Base-by-base conservation (phyloP, 805 yeast genomes). In the Kodamaea hsintzibuensis region DNA sequence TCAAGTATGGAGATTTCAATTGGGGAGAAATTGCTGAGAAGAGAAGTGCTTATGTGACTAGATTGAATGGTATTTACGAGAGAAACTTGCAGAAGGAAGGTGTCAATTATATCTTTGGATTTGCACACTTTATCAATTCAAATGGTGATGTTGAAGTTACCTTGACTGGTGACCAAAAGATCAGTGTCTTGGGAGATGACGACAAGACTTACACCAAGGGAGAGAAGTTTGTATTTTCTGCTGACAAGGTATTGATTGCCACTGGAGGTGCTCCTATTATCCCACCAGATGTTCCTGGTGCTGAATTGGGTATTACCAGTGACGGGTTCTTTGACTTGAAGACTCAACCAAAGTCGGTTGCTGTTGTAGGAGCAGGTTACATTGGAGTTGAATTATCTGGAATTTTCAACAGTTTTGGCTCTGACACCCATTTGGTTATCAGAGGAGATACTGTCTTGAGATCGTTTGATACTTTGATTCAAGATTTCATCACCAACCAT, bases 351-450 rank as follows among this genome's bases (percentile, higher is more conserved):
- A 86, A 91, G 72, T 81, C 85, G 48, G 98, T 93, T 27, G 98
- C 96, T 1, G 80, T 95, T 57, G 97, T 95, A 10, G 99, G 99
- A 62, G 97, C 97, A 39, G 99, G 99, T 44, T 95, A 95, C 75
- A 95, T 95, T 68, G 98, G 97, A 54, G 88, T 91, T 47, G 99
- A 95, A 76, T 81, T 95, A 50, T 88, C 98, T 6, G 99, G 99
- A 58, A 91, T 95, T 45, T 93, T 95, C 83, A 81, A 89, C 60
- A 91, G 91, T 19, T 79, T 95, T 57, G 96, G 96, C 14, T 69
- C 93, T 13, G 91, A 93, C 60, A 87, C 96, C 47, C 93, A 89
- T 69, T 70, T 95, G 70, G 82, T 93, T 56, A 89, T 93, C 58
- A 86, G 99, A 77, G 96, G 96, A 60, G 93, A 92, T 55, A 87